Evolutionary conservation across 2,329 filamentous ascomycete genomes (phyloP), one percentile per base, ranked within the genome.

Genomic region (Neofusicoccum sp.): DNA sequence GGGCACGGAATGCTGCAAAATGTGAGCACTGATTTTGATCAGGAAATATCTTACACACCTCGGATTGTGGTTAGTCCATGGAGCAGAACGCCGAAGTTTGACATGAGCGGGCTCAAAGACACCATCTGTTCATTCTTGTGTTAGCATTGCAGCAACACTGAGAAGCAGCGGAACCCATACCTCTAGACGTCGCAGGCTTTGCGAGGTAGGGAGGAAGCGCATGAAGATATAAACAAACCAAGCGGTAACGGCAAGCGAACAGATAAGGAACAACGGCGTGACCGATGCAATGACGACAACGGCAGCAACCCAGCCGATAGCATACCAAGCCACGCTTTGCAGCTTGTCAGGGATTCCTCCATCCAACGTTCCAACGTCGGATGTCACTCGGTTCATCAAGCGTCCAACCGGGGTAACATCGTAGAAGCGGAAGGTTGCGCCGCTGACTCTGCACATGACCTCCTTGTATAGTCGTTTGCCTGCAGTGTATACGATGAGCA

Each of bases 351-450:
- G 89, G 69, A 97, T 90, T n/a, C 90, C 89, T 0, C 93, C 93
- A 71, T 97, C 93, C 0, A 97, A 85, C 56, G 92, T 93, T 33
- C 90, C 91, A 77, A 97, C 95, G 70, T 97, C 93, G 1, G 91
- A 92, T 0, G 93, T 96, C 65, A 97, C 83, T 6, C 93, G 86
- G 74, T 97, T 97, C 91, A 97, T 97, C 65, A 97, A 80, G 50
- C 93, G 87, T 0, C 93, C 93, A 0, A 96, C 88, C 0, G 93
- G 93, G 0, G 93, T 97, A 3, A 92, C 87, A 72, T 97, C 93
- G 78, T 96, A 95, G 75, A 93, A 97, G 1, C 92, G 87, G 77
- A 97, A 96, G 0, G 89, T 93, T 0, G 93, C 91, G 69, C 87
- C 85, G 71, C 89, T 89, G 56, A 97, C 91, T 58, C 85, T 85